These are phyloP conservation scores for Selenicereus undatus DNA, from an alignment of 148 eudicot species.

Conservation along the genomic window DNA sequence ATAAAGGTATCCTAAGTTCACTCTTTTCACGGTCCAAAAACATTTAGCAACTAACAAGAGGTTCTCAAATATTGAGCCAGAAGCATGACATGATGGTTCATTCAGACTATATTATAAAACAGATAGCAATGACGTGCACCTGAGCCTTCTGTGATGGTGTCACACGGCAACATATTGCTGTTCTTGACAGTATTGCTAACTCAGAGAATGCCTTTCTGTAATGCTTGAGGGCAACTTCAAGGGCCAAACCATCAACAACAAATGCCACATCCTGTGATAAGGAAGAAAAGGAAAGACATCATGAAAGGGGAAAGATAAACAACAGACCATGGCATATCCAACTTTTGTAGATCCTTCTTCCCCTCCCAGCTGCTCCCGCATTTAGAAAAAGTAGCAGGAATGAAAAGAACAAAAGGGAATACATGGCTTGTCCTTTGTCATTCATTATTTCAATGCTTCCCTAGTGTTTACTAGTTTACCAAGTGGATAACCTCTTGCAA, in stretches of 20 bases:
- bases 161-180: constrained; percentile 97
- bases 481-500: too few species aligned
- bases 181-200: constrained; percentile 80
- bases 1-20: not conserved
- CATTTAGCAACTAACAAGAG: too few species aligned
- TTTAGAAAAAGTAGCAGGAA: not conserved
- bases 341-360: not conserved
- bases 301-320: not conserved
- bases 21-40: too few species aligned
- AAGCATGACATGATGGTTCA: not conserved
- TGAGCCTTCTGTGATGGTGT: constrained; percentile 99
- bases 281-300: not conserved
- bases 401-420: too few species aligned
- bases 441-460: too few species aligned
- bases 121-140: constrained; percentile 38
- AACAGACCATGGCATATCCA: not conserved
- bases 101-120: constrained; percentile 7
- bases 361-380: not conserved
- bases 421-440: too few species aligned
- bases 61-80: not conserved
- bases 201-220: constrained; percentile 75
- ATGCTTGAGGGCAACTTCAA: constrained; percentile 82
- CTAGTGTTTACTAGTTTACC: too few species aligned
- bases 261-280: constrained; percentile 88
- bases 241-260: constrained; percentile 98